A percentile compares a stretch with the other conserved stretches of the same genome.
phyloP scores from a whole-genome alignment of 441 rosid genomes.

The Erodium moschatum region DNA sequence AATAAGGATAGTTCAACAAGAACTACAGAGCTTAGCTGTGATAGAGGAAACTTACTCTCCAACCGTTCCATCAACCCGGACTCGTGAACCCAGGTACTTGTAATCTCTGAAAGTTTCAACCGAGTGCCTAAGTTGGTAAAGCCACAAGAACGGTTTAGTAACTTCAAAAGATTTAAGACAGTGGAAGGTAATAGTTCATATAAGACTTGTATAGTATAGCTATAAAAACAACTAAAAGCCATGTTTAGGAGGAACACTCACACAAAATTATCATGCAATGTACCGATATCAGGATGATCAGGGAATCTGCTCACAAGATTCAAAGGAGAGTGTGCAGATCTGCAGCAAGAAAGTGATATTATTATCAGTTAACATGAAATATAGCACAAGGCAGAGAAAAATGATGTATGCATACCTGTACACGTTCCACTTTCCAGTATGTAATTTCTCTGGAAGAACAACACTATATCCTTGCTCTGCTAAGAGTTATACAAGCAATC shows the following conservation, averaged over 20 bases:
- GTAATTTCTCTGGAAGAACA: slow-evolving; percentile 90
- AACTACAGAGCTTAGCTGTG: slow-evolving; percentile 1
- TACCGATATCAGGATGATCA: slow-evolving; percentile 80
- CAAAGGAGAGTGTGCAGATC: slow-evolving; percentile 78
- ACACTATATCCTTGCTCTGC: slow-evolving; percentile 85
- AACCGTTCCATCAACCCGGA: slow-evolving; percentile 81
- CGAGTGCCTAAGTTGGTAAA: slow-evolving; percentile 45
- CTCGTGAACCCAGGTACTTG: slow-evolving; percentile 83
- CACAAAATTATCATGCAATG: slow-evolving; percentile 93
- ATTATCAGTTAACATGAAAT: slow-evolving; percentile 8
- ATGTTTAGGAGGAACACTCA: slow-evolving; percentile 31
- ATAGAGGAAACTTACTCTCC: slow-evolving; percentile 65
- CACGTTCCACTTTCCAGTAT: slow-evolving; percentile 85
- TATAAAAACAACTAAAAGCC: slow-evolving; percentile 1
- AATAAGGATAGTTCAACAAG: slow-evolving; percentile 14
- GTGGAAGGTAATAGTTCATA: neutral
- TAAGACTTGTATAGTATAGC: neutral
- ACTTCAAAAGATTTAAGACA: slow-evolving; percentile 8
- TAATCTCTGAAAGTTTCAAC: slow-evolving; percentile 70
- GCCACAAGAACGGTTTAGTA: slow-evolving; percentile 16
- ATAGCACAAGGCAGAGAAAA: slow-evolving; percentile 11
- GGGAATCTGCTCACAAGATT: slow-evolving; percentile 69
- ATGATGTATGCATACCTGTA: slow-evolving; percentile 47
- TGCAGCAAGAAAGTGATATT: slow-evolving; percentile 24
- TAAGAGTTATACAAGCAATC: slow-evolving; percentile 20